Evolutionary conservation across 352 stramenopile species (phyloP).

Genomic region (Aphanomyces cochlioides): DNA sequence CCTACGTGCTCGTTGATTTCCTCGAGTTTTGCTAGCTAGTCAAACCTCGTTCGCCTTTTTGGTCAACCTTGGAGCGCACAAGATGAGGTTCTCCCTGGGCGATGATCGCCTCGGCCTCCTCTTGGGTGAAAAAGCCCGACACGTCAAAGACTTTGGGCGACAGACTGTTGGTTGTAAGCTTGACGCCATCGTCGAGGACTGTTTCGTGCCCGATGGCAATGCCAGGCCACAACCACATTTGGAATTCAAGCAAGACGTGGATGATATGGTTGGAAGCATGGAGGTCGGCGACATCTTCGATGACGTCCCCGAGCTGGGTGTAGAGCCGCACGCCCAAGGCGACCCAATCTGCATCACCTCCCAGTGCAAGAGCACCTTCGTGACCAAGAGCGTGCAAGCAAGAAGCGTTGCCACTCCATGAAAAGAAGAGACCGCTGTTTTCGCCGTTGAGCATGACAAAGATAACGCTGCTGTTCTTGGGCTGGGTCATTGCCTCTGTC

Average conservation of each 20-base stretch:
- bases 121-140: constrained; percentile 16
- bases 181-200: background rate
- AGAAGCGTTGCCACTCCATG: constrained; percentile 33
- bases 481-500: too few species aligned
- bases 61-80: constrained; percentile 16
- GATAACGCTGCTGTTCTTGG: constrained; percentile 25
- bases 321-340: constrained; percentile 22
- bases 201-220: constrained; percentile 22
- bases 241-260: constrained; percentile 28
- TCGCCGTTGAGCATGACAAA: constrained; percentile 74
- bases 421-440: constrained; percentile 52
- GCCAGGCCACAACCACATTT: constrained; percentile 29
- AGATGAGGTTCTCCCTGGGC: constrained; percentile 19
- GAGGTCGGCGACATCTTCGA: constrained; percentile 10
- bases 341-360: constrained; percentile 19
- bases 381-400: constrained; percentile 48
- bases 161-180: constrained; percentile 16
- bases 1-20: background rate
- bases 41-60: constrained; percentile 50
- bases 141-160: constrained; percentile 24
- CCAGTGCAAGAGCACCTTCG: constrained; percentile 32
- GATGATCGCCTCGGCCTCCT: constrained; percentile 25
- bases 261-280: background rate
- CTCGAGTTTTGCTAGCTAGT: constrained; percentile 20
- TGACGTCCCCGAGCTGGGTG: background rate